A percentile compares a stretch with the other conserved stretches of the same genome.
phyloP scores from a whole-genome alignment of 768 basidiomycete genomes.

The Psilocybe tampanensis region DNA sequence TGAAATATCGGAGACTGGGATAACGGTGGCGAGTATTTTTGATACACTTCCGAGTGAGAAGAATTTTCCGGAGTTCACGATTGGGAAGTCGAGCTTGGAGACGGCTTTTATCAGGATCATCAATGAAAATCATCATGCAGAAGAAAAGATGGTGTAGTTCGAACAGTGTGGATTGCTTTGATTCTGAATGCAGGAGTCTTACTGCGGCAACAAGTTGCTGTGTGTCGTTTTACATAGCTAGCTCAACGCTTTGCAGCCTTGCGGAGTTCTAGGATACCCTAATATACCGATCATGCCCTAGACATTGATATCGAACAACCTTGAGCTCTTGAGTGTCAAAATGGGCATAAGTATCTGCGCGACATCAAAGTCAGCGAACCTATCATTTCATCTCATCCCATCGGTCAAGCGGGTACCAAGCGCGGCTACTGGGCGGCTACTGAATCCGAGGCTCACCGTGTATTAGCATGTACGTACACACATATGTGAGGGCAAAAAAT shows the following conservation, averaged over 20 bases:
- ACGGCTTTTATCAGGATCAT: slow-evolving; percentile 77
- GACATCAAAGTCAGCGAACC: too few relatives aligned
- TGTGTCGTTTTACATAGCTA: too few relatives aligned
- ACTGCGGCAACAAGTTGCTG: too few relatives aligned
- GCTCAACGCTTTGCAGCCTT: too few relatives aligned
- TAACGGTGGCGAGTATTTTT: slow-evolving; percentile 63
- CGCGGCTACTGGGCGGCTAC: neutral
- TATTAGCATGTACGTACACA: neutral
- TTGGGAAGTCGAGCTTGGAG: slow-evolving; percentile 70
- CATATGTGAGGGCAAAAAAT: neutral
- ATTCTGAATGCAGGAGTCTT: too few relatives aligned
- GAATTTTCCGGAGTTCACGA: slow-evolving; percentile 66
- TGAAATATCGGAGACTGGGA: neutral
- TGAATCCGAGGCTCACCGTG: neutral
- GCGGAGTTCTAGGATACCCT: too few relatives aligned
- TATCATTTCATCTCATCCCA: neutral
- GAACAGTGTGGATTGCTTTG: too few relatives aligned
- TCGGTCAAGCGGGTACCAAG: neutral
- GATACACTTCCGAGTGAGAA: slow-evolving; percentile 51
- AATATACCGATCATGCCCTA: too few relatives aligned
- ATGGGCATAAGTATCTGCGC: too few relatives aligned
- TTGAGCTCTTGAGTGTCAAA: too few relatives aligned
- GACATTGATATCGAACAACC: too few relatives aligned
- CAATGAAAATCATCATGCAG: slow-evolving; percentile 34
- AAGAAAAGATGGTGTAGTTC: neutral